Base-by-base conservation (phyloP, 2,329 filamentous ascomycete species). In the Diaporthe humulicola region DNA sequence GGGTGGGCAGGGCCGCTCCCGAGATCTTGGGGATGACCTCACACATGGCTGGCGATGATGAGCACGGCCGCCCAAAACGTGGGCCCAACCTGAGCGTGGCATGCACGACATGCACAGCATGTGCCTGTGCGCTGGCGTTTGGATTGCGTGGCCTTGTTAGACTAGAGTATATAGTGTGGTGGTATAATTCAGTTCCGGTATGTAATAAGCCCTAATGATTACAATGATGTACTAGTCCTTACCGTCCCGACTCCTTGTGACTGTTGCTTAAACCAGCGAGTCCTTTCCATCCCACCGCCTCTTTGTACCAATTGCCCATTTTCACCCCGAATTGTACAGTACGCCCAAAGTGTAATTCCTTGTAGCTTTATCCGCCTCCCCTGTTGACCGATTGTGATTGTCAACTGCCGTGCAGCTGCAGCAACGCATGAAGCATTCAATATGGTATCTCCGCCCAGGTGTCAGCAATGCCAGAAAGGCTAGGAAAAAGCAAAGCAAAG, bases 181-280 rank as follows among this genome's bases (percentile, higher is more conserved):
- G 73, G 36, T 64, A 64, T 71, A 38, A 73, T 50, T 48, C 15
- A 67, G 60, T 61, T n/a, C 60, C 71, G 48, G 8, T n/a, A n/a
- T n/a, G n/a, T 48, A 40, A n/a, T 67, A 72, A 58, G 38, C 40
- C 64, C 56, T 75, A 45, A 33, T 48, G 36, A 73, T 73, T 73
- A 73, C 54, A 73, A 73, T 56, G 17, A 61, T 60, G 73, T 73
- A 73, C 70, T 60, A 40, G 45, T 42, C 70, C 40, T 60, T n/a
- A 38, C 30, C 38, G 42, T 52, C 61, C 40, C 45, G 3, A n/a
- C 9, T 36, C 64, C 64, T 40, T 30, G 38, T 54, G 64, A 54
- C 25, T 42, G 15, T 61, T 60, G 67, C 15, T 60, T 45, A 33
- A 64, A 45, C 50, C 40, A 38, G n/a, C 14, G n/a, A 54, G 33